Base-by-base conservation (phyloP, 225 moss, liverwort and hornwort genomes). In the Bryum argenteum region DNA sequence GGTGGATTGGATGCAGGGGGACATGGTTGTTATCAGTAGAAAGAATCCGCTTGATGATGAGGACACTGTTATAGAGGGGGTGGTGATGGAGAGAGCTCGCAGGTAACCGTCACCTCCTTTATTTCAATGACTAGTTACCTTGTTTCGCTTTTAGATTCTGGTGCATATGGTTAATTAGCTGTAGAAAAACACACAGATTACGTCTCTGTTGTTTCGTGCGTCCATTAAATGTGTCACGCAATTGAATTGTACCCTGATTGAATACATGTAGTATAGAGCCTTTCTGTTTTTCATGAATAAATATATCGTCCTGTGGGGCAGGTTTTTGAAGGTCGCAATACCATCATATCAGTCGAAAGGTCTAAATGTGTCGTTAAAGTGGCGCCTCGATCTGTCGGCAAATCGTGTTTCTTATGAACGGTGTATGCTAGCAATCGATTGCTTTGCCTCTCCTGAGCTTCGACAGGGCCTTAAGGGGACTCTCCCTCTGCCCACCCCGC, bases 71-170 rank as follows among this genome's bases (percentile, higher is more conserved):
- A 81, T 97, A 74, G 96, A 97, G 80, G 96, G 93, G 16, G 85
- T 93, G 41, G 91, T 97, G 71, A 90, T 97, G 93, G 96, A 97
- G 70, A 87, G 93, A 76, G 96, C 96, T 70, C 85, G 90, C 76
- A 91, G 96, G 96, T 91, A 59, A 33, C 26, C 9, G 74, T 41
- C 23, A 3, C 21, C 58, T 72, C 53, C 45, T 71, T n/a, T 58
- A 22, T 66, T 48, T 21, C 43, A 33, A 72, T 42, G 42, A 57
- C 43, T 37, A 55, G 10, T 60, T 55, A 39, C 38, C 52, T 67
- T 23, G 43, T 18, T 40, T 53, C 26, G 11, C 33, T 39, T 81
- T 61, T 2, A 50, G 37, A 65, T 7, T 40, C 20, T 19, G 26
- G 40, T 42, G 54, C 51, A 60, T 16, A 11, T 71, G 62, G 61